Percentiles rank a stretch among this genome's conserved stretches.
These are phyloP conservation scores for Macadamia tetraphylla DNA, from an alignment of 164 flowering plant species.

Conservation along the genomic window DNA sequence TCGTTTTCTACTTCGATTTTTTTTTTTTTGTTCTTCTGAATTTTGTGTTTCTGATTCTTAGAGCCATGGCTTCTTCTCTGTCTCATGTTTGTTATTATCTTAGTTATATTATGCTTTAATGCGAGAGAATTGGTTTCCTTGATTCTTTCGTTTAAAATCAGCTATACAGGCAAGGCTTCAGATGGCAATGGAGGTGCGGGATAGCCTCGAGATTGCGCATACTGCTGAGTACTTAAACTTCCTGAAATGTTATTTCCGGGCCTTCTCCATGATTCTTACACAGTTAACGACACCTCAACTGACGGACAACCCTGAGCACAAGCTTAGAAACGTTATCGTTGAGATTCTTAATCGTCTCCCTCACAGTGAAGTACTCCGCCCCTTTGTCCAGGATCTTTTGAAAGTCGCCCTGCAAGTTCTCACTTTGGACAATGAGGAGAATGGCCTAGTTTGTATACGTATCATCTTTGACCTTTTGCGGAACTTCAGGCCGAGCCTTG, in stretches of 20 bases:
- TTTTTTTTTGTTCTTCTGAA: not conserved
- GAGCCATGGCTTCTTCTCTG: not conserved
- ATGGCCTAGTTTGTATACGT: conserved; percentile 82
- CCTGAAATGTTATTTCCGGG: conserved; percentile 75
- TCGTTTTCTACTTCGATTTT: not conserved
- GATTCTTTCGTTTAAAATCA: conserved; percentile 19
- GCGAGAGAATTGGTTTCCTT: not conserved
- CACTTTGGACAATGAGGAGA: conserved; percentile 88
- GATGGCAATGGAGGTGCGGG: conserved; percentile 94
- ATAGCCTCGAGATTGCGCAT: conserved; percentile 89
- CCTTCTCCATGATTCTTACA: conserved; percentile 64
- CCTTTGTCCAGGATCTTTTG: conserved; percentile 90
- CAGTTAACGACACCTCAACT: conserved; percentile 86
- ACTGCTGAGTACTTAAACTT: conserved; percentile 92
- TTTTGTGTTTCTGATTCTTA: not conserved
- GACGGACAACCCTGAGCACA: conserved; percentile 74
- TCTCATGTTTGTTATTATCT: not conserved
- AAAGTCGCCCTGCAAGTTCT: conserved; percentile 96
- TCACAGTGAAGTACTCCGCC: conserved; percentile 90
- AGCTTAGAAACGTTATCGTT: conserved; percentile 75
- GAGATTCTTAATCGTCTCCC: conserved; percentile 94
- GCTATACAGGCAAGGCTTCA: conserved; percentile 68
- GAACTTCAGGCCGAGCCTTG: conserved; percentile 79
- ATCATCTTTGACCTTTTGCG: conserved; percentile 87
- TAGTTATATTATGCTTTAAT: not conserved